Percentiles rank a stretch among this genome's conserved stretches.
Conservation (phyloP, 108 stramenopile genomes). For the Cyclotella choctawhatcheeana region DNA sequence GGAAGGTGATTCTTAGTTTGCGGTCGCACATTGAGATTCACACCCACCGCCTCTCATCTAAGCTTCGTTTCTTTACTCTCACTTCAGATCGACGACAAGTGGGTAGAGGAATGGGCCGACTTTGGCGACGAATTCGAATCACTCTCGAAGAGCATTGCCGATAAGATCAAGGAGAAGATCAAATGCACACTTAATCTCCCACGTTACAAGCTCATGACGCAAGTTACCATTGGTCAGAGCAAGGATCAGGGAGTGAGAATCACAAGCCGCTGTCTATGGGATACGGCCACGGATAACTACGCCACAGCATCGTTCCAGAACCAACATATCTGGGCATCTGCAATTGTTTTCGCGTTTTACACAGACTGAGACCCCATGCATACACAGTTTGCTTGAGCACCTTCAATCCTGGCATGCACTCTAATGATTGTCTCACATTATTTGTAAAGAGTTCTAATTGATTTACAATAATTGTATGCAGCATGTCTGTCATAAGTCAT, state of each 20-base stretch:
- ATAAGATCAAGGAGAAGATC: conserved; percentile 63
- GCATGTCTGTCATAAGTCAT: too few relatives aligned
- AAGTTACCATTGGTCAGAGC: conserved; percentile 70
- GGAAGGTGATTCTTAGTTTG: conserved; percentile 20
- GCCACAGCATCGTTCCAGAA: conserved; percentile 54
- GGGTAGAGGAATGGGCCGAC: conserved; percentile 59
- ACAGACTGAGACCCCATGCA: conserved; percentile 44
- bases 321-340: conserved; percentile 49
- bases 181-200: conserved; percentile 51
- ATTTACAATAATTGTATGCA: too few relatives aligned
- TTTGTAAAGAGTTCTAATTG: too few relatives aligned
- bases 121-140: conserved; percentile 42
- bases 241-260: conserved; percentile 75
- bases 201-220: conserved; percentile 71
- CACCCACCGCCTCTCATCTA: not conserved
- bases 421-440: too few relatives aligned
- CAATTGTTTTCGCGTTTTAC: conserved; percentile 53
- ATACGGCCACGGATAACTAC: conserved; percentile 74
- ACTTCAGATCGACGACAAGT: conserved; percentile 43
- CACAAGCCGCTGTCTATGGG: conserved; percentile 76
- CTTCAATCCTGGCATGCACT: too few relatives aligned
- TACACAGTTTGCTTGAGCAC: too few relatives aligned
- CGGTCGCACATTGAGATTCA: not conserved
- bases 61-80: not conserved
- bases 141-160: conserved; percentile 57